Evolutionary conservation across 73 alveolate genomes (phyloP).

Genomic region (Symbiodinium natans): DNA sequence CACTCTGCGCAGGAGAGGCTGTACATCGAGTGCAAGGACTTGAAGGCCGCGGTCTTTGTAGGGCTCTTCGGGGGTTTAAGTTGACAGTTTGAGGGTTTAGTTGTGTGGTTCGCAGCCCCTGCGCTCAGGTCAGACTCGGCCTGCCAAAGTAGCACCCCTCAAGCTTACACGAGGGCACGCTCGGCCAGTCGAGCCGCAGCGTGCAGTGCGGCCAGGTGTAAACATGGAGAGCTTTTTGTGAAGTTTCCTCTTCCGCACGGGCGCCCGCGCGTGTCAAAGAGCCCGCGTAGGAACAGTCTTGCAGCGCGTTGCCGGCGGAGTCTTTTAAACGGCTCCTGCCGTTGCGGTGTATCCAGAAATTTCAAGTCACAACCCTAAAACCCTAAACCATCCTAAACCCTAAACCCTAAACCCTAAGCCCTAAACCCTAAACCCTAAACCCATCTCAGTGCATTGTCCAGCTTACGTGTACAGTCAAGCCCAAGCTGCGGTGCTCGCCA

Average conservation of each 20-base stretch:
- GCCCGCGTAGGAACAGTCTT: neutral
- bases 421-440: too few relatives aligned
- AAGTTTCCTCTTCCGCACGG: neutral
- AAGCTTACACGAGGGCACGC: too few relatives aligned
- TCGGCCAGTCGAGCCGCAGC: too few relatives aligned
- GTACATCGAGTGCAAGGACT: constrained; percentile 62
- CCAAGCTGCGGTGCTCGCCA: too few relatives aligned
- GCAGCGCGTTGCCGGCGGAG: too few relatives aligned
- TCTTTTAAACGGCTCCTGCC: neutral
- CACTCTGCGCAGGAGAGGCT: constrained; percentile 39
- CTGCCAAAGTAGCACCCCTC: constrained; percentile 45
- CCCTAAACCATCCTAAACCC: too few relatives aligned
- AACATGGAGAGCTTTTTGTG: neutral
- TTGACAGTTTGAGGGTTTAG: neutral
- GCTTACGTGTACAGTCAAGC: too few relatives aligned
- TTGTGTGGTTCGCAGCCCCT: neutral
- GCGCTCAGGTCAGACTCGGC: constrained; percentile 31
- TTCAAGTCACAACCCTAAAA: too few relatives aligned
- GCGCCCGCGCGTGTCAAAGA: neutral
- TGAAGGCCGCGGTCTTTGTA: constrained; percentile 25
- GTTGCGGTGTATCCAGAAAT: neutral
- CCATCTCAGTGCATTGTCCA: too few relatives aligned
- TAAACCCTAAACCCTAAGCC: too few relatives aligned
- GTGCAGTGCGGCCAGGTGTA: too few relatives aligned
- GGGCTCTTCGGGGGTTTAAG: neutral